phyloP scores from a whole-genome alignment of 805 yeast species.

The Metschnikowia santaceciliae region DNA sequence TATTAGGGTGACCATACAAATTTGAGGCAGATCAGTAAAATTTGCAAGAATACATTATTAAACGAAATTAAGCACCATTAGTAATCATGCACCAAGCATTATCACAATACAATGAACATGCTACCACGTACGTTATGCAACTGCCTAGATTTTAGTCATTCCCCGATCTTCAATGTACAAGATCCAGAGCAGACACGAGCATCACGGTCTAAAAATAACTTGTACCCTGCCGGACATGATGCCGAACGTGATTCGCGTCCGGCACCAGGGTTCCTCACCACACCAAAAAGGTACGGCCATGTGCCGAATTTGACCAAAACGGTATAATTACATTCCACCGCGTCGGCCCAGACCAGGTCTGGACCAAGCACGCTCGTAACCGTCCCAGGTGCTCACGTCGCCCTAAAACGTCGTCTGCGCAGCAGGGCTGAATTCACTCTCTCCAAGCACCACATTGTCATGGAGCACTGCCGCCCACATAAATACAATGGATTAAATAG shows the following conservation, averaged over 20 bases:
- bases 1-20: too few species aligned
- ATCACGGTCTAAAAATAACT: not conserved
- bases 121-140: too few species aligned
- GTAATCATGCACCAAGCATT: too few species aligned
- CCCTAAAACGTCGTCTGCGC: not conserved
- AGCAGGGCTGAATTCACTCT: too few species aligned
- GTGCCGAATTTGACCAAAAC: not conserved
- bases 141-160: too few species aligned
- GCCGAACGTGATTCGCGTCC: constrained; percentile 1
- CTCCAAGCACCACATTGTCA: too few species aligned
- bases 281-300: not conserved
- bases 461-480: too few species aligned
- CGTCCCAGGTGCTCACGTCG: not conserved
- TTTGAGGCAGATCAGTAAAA: too few species aligned
- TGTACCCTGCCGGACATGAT: not conserved
- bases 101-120: too few species aligned
- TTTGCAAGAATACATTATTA: too few species aligned
- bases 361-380: not conserved
- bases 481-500: too few species aligned
- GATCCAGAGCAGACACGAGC: not conserved
- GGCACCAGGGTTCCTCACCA: constrained; percentile 1
- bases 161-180: not conserved
- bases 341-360: not conserved
- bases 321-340: not conserved
- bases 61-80: too few species aligned